Percentiles rank a stretch among this genome's conserved stretches.
Evolutionary conservation across 257 asterid species (phyloP).

Genomic region (Petrea volubilis): DNA sequence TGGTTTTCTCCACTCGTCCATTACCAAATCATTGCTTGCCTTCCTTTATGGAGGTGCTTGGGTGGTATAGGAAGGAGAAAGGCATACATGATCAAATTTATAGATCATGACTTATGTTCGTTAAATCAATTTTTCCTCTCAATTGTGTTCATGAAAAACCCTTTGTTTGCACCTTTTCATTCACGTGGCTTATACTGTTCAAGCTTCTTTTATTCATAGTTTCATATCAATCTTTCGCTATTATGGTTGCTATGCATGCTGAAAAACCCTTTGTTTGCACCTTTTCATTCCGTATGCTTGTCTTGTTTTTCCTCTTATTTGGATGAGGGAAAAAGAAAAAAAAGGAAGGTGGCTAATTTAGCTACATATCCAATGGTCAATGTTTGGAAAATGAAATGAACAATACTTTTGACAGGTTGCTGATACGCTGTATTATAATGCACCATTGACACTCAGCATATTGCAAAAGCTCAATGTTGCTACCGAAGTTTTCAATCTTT

Average conservation of each 20-base stretch:
- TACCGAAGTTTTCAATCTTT: constrained; percentile 85
- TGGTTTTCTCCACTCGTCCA: not conserved
- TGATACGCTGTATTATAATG: constrained; percentile 90
- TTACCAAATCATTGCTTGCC: not conserved
- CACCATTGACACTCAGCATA: constrained; percentile 67
- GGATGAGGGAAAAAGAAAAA: not conserved
- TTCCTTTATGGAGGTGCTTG: not conserved
- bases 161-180: not conserved
- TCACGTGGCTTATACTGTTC: not conserved
- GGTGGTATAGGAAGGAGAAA: not conserved
- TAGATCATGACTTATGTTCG: not conserved
- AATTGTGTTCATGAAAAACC: no score
- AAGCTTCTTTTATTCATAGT: not conserved
- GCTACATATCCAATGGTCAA: constrained; percentile 6
- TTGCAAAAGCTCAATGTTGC: constrained; percentile 91
- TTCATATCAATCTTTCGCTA: not conserved
- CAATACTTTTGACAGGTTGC: constrained; percentile 64
- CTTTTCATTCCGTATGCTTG: not conserved
- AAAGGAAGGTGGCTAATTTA: constrained; percentile 1
- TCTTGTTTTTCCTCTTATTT: not conserved
- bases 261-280: not conserved
- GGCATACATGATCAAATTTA: not conserved
- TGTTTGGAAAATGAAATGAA: constrained; percentile 16
- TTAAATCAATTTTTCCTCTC: not conserved
- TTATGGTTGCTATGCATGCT: not conserved